Base-by-base conservation (phyloP, 768 basidiomycete genomes). In the Lactifluus rugatus region DNA sequence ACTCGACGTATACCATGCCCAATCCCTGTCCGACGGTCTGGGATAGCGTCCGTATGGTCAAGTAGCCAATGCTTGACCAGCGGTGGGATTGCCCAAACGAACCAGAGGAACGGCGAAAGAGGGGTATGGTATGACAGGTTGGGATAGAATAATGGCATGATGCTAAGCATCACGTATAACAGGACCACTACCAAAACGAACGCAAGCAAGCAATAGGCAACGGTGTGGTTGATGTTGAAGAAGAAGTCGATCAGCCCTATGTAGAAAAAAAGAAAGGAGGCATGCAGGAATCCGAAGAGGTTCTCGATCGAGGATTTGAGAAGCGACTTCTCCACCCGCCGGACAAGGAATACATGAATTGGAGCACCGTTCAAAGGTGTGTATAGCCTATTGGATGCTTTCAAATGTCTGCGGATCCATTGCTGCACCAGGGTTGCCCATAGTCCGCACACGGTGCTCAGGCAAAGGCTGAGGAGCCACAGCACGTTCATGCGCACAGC, bases 261-360 rank as follows among this genome's bases (percentile, higher is more conserved):
- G 19, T 46, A 55, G 21, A 55, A 55, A 10, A 55, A 28, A 5
- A 47, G 0, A 14, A 48, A 17, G 0, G 45, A 46, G 10, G 9
- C 3, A 25, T 48, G 54, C 11, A 55, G 17, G 34, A 55, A 23
- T 17, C 10, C 25, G 3, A 46, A 46, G 25, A 80, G 74, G 17
- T 68, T 58, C 36, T 74, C 71, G 5, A 78, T 73, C 5, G 79
- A 64, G 2, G 69, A 65, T 9, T 70, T 63, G 66, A 79, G 71
- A 7, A 66, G 64, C 58, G 75, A 80, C 42, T 62, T 66, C 17
- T 70, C 67, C 28, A 31, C 28, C 3, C 28, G 6, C 28, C 6
- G 9, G 9, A 9, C 1, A 31, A 31, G 28, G 28, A 31, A 31
- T 5, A 9, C 28, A 31, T 9, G 28, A 31, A 31, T 31, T 9